Base-by-base conservation (phyloP, 2,329 filamentous ascomycete species). In the Davidsoniella eucalypti region DNA sequence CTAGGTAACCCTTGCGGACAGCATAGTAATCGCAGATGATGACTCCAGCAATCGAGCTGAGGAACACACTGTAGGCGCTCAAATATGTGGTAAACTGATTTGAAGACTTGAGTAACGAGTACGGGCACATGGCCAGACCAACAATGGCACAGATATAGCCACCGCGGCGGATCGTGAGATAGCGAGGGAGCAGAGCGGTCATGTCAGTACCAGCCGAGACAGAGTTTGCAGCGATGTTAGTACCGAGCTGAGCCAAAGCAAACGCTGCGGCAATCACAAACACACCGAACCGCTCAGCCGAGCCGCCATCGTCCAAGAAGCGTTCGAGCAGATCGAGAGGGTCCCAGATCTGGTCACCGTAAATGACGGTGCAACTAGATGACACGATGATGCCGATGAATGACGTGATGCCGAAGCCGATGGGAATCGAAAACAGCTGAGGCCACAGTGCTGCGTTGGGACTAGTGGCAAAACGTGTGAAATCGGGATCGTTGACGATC, bases 21-120 rank as follows among this genome's bases (percentile, higher is more conserved):
- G 83, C 55, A 64, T 93, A 95, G 69, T 95, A 95, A 64, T 95
- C 88, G 57, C 73, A 76, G 54, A 87, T 70, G 67, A 94, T 92
- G 55, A 94, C 86, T n/a, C 88, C 88, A 0, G 86, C 87, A 55
- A 95, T 93, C 41, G 84, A 87, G 53, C 84, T 88, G n/a, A 95
- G 73, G 66, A 95, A 95, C 51, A 95, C 87, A 2, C 84, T 87
- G 68, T 94, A 94, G 1, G 88, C 83, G 1, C 84, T 92, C 1
- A 95, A 77, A 61, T 94, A 94, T 3, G 85, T 93, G 0, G 85
- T 92, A 68, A 94, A 94, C 64, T 82, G 80, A 69, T 90, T 94
- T 42, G 77, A 76, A 42, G 70, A 69, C 2, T 74, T 78, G 7
- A 94, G 75, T 0, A 94, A 73, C 54, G 84, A 84, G 76, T 82